Evolutionary conservation across 768 basidiomycete genomes (phyloP), one percentile per base, ranked within the genome.

Genomic region (Botryobasidium botryosum): DNA sequence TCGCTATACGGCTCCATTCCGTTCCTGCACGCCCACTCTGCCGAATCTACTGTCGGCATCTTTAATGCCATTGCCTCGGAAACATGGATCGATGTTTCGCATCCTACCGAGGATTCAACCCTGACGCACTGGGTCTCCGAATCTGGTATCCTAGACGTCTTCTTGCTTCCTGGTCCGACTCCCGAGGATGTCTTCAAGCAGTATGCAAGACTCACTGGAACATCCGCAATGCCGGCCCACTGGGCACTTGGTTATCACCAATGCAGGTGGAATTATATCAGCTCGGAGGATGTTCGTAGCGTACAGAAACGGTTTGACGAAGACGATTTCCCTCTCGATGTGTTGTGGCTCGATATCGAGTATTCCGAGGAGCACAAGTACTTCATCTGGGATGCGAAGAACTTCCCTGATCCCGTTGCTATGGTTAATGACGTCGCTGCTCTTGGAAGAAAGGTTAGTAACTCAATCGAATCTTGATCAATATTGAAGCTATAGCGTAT

Each of bases 61-160:
- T 85, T 97, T 65, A 75, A 90, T 54, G 77, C 79, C 3, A 68
- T 88, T 17, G 86, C 64, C 0, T 91, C 90, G 1, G 94, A 99
- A 56, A 87, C 88, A 0, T 97, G 86, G 80, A 79, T 99, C 39
- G 94, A 97, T 56, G 72, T 97, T 26, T 75, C 68, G 4, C 85
- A 84, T 56, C 60, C 75, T 4, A 64, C 70, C 2, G 64, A 68
- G 7, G 74, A 68, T 50, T 80, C 82, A 6, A 82, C 84, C 0
- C 69, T 79, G 51, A 90, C 92, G 0, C 94, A 97, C 58, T 99
- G 92, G 94, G 77, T 96, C 50, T 88, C 91, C 5, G 94, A 99
- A 61, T 88, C 87, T 3, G 94, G 94, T 35, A 90, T 97, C 49
- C 70, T 99, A 43, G 92, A 99, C 59, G 59, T 94, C 7, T 86